Conservation (phyloP, 352 stramenopile genomes). For the Pythium insidiosum region DNA sequence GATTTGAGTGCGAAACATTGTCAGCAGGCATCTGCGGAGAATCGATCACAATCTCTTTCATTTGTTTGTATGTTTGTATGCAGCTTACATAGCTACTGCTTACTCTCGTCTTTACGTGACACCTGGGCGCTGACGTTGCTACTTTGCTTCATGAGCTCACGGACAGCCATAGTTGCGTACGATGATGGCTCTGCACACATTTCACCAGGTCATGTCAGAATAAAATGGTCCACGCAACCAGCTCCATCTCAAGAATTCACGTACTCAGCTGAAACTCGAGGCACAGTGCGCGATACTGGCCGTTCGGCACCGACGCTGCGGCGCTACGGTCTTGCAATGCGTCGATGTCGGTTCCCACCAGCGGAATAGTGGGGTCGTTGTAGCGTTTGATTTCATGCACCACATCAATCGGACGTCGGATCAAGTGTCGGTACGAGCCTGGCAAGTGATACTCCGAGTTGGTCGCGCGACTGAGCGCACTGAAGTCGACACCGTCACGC, state of each 20-base stretch:
- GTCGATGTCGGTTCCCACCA: conserved; percentile 94
- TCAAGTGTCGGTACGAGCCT: conserved; percentile 91
- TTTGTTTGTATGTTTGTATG: conserved; percentile 28
- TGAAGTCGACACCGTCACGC: conserved; percentile 61
- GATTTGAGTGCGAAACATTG: too few species aligned
- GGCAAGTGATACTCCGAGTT: conserved; percentile 89
- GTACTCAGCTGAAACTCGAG: conserved; percentile 75
- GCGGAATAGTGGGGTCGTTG: conserved; percentile 85
- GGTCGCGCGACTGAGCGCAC: conserved; percentile 43
- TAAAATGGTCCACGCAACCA: too few species aligned
- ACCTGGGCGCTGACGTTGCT: conserved; percentile 74
- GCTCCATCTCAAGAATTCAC: neutral
- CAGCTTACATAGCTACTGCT: too few species aligned
- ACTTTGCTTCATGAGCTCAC: conserved; percentile 93
- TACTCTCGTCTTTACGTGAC: too few species aligned
- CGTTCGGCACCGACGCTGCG: conserved; percentile 47
- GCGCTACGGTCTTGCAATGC: conserved; percentile 23
- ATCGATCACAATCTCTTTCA: too few species aligned
- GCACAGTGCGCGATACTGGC: conserved; percentile 57
- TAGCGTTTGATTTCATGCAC: conserved; percentile 90
- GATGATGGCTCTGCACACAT: conserved; percentile 55
- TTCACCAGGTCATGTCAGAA: too few species aligned
- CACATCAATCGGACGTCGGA: conserved; percentile 87
- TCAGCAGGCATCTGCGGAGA: too few species aligned
- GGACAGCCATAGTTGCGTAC: conserved; percentile 95